Evolutionary conservation across 1,284 basidiomycete genomes (phyloP), one percentile per base, ranked within the genome.

Genomic region (Marasmius fiardii): DNA sequence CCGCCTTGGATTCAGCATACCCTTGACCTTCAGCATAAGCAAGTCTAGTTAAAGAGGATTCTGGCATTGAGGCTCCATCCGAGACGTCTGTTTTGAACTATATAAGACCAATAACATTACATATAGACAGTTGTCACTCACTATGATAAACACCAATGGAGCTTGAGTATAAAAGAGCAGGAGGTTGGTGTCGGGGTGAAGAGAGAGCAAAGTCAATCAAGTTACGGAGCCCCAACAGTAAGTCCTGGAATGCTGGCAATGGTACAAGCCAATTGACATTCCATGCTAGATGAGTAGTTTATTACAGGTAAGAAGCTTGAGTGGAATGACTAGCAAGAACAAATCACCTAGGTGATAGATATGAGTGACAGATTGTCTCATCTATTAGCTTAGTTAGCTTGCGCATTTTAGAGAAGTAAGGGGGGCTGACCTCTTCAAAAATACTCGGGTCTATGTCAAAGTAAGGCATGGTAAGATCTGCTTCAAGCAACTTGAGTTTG

Each of bases 401-500:
- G 35, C n/a, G 16, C 26, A 3, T 26, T 10, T 37, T 28, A 43
- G 52, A 24, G 31, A 33, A 12, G n/a, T 44, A 11, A 33, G 24
- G 10, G 2, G 10, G 21, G 12, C n/a, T 26, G 2, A 52, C 35
- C 33, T 26, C 35, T 23, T 55, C 43, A 2, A 75, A 51, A 2
- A 72, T 71, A 11, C 74, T 61, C 12, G 60, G 56, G 11, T 62
- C 58, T 23, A 63, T 59, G 12, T 61, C 55, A 4, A 68, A 50
- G 34, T 73, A 69, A 2, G 67, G 23, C 7, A 3, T 12, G n/a
- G 2, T 24, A 23, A 45, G 16, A 23, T 45, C 44, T 14, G 26
- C 70, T 45, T 73, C 71, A 24, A 77, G 39, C 35, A 74, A 62
- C 4, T 60, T 58, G 16, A 78, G 60, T 51, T 72, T 73, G 1